Evolutionary conservation across 768 basidiomycete genomes (phyloP).

Genomic region (Suillus americanus): DNA sequence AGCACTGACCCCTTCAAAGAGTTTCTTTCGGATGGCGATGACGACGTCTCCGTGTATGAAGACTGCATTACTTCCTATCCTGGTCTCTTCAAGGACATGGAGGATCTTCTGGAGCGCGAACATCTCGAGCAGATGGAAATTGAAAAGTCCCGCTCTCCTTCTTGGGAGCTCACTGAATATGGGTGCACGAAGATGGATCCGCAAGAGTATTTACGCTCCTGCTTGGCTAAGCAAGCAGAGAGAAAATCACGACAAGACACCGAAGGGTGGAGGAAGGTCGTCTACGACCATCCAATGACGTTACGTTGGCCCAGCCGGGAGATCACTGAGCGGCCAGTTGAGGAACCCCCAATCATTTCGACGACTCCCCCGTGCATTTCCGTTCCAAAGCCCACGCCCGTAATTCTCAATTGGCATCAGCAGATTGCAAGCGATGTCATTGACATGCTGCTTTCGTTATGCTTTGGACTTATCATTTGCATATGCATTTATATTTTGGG

Average conservation of each 20-base stretch:
- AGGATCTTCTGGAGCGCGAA: slow-evolving; percentile 17
- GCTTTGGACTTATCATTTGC: slow-evolving; percentile 26
- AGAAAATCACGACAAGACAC: slow-evolving; percentile 23
- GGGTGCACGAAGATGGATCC: slow-evolving; percentile 27
- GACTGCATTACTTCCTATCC: slow-evolving; percentile 26
- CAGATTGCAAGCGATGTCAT: slow-evolving; percentile 26
- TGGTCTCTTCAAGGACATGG: slow-evolving; percentile 17
- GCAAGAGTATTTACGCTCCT: slow-evolving; percentile 24
- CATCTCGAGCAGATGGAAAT: slow-evolving; percentile 8
- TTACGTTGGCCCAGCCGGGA: slow-evolving; percentile 19
- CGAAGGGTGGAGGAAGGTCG: slow-evolving; percentile 16
- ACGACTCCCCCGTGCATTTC: background rate
- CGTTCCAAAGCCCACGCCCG: slow-evolving; percentile 11
- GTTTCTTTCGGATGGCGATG: slow-evolving; percentile 11
- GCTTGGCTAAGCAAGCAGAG: slow-evolving; percentile 27
- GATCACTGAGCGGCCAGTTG: background rate
- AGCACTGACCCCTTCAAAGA: slow-evolving; percentile 4
- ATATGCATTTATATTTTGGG: slow-evolving; percentile 27
- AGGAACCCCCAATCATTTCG: background rate
- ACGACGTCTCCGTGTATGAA: slow-evolving; percentile 27
- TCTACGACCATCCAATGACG: slow-evolving; percentile 20
- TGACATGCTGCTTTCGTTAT: slow-evolving; percentile 26
- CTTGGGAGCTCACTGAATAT: slow-evolving; percentile 30
- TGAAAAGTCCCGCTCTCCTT: slow-evolving; percentile 15
- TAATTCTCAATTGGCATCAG: slow-evolving; percentile 15